A percentile compares a stretch with the other conserved stretches of the same genome.
Evolutionary conservation across 2,329 filamentous ascomycete species (phyloP).

Genomic region (Exophiala xenobiotica): DNA sequence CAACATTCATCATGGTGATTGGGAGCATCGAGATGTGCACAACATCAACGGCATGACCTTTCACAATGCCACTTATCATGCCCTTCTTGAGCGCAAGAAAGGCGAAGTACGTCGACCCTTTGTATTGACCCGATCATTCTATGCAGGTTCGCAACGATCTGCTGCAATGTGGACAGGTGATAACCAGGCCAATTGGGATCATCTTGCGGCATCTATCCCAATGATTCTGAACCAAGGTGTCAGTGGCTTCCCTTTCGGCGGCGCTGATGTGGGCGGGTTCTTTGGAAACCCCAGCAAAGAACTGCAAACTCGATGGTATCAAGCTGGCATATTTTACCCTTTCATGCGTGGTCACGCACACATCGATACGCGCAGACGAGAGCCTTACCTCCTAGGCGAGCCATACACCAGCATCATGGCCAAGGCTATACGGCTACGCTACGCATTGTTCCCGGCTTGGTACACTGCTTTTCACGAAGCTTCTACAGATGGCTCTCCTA

Average conservation of each 20-base stretch:
- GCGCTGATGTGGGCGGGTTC: conserved; percentile 95
- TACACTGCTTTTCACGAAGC: conserved; percentile 96
- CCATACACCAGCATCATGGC: conserved; percentile 85
- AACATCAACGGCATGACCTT: conserved; percentile 95
- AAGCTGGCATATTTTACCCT: conserved; percentile 93
- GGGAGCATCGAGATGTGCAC: conserved; percentile 97
- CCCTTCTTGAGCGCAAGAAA: conserved; percentile 78
- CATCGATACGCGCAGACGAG: conserved; percentile 89
- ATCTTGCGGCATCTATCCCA: conserved; percentile 82
- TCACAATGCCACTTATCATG: conserved; percentile 89
- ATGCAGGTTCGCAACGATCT: conserved; percentile 80
- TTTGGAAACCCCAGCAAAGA: conserved; percentile 96
- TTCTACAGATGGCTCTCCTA: conserved; percentile 76
- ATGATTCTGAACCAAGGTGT: conserved; percentile 95
- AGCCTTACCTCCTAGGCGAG: conserved; percentile 84
- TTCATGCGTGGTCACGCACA: conserved; percentile 98
- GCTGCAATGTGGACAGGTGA: conserved; percentile 99
- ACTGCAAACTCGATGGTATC: conserved; percentile 90
- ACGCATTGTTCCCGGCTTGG: conserved; percentile 87
- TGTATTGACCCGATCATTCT: conserved; percentile 89
- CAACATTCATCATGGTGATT: conserved; percentile 84
- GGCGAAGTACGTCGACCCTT: conserved; percentile 85
- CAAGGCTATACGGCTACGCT: conserved; percentile 81
- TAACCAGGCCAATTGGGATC: conserved; percentile 90
- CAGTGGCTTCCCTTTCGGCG: conserved; percentile 87